These are phyloP conservation scores for Perilla frutescens DNA, from an alignment of 257 asterid genomes.

Conservation along the genomic window DNA sequence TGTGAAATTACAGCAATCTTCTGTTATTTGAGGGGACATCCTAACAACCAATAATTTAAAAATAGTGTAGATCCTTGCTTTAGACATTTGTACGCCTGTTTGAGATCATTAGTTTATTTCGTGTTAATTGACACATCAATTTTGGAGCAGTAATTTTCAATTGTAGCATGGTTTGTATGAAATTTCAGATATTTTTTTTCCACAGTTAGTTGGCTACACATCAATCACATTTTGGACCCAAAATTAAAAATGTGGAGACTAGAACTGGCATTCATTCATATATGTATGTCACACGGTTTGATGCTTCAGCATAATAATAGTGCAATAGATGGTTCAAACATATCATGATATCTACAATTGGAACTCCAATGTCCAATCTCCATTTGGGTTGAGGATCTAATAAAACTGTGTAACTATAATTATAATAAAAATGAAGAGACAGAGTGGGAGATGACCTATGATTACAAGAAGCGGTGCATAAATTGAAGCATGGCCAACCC, in stretches of 20 bases:
- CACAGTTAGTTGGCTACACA: no score
- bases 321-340: no score
- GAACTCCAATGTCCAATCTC: background rate
- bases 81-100: background rate
- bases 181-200: no score
- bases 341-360: no score
- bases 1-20: no score
- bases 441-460: slow-evolving; percentile 38
- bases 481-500: slow-evolving; percentile 35
- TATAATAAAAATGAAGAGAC: slow-evolving; percentile 30
- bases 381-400: background rate
- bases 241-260: no score
- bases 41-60: slow-evolving; percentile 3
- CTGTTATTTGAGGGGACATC: background rate
- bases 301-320: no score
- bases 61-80: background rate
- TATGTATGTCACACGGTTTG: no score
- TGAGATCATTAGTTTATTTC: no score
- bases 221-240: no score
- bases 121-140: background rate
- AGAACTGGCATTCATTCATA: no score
- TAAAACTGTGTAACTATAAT: background rate
- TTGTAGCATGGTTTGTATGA: background rate
- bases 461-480: slow-evolving; percentile 31
- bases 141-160: background rate